phyloP scores from a whole-genome alignment of 2,329 filamentous ascomycete species.

The Ceratocystis harringtonii region DNA sequence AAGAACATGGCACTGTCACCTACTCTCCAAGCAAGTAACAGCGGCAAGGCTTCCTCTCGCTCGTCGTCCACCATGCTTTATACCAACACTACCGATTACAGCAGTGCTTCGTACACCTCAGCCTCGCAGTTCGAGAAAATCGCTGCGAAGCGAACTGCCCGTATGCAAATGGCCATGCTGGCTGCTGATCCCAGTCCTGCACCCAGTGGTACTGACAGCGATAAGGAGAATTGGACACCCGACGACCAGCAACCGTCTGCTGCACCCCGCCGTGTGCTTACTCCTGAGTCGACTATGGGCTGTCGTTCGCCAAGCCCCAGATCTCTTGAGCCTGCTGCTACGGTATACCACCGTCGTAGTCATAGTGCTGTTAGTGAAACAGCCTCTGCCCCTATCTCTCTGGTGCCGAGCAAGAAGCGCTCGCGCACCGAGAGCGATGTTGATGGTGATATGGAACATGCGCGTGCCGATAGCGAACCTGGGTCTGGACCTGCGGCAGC shows the following conservation, averaged over 20 bases:
- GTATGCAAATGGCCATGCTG: constrained; percentile 8
- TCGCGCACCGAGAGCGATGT: constrained; percentile 8
- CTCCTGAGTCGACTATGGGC: constrained; percentile 27
- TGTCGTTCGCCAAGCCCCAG: constrained; percentile 23
- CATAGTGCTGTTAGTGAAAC: background rate
- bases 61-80: constrained; percentile 16
- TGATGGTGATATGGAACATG: background rate
- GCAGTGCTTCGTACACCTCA: constrained; percentile 29
- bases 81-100: constrained; percentile 8
- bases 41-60: constrained; percentile 22
- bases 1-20: constrained; percentile 12
- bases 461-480: background rate
- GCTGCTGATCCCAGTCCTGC: constrained; percentile 11
- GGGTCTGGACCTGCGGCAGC: background rate
- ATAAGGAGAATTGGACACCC: constrained; percentile 83
- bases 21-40: constrained; percentile 18
- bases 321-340: no score
- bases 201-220: constrained; percentile 25
- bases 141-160: background rate
- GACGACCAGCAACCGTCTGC: constrained; percentile 30
- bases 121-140: constrained; percentile 40
- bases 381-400: constrained; percentile 13
- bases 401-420: constrained; percentile 16
- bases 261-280: constrained; percentile 21
- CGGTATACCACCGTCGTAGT: background rate